phyloP scores from a whole-genome alignment of 225 moss, liverwort and hornwort species.

The Pseudoscleropodium purum region DNA sequence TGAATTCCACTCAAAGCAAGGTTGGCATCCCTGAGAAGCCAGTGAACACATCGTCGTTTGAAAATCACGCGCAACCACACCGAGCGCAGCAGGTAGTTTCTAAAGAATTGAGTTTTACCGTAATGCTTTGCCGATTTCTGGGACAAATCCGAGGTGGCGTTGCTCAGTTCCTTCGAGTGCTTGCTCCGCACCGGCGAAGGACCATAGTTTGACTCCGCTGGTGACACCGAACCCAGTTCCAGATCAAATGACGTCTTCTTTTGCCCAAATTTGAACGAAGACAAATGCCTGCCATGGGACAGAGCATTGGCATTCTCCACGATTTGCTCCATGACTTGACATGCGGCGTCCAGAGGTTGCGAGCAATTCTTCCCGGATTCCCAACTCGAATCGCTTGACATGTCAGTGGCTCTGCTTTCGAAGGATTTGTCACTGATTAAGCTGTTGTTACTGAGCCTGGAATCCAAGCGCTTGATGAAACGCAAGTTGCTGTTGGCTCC shows the following conservation, averaged over 20 bases:
- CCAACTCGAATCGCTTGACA: constrained; percentile 32
- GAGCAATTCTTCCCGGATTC: constrained; percentile 32
- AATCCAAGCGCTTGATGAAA: constrained; percentile 38
- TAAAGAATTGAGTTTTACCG: constrained; percentile 23
- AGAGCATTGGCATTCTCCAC: constrained; percentile 42
- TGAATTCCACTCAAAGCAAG: constrained; percentile 19
- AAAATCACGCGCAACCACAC: constrained; percentile 15
- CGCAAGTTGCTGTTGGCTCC: constrained; percentile 19
- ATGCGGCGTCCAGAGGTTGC: constrained; percentile 13
- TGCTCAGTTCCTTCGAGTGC: constrained; percentile 19
- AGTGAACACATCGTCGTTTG: constrained; percentile 1
- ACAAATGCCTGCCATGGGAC: constrained; percentile 33
- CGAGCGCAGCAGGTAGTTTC: not conserved
- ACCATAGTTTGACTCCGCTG: constrained; percentile 5
- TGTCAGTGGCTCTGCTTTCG: constrained; percentile 23
- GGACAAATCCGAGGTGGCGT: constrained; percentile 29
- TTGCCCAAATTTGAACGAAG: constrained; percentile 57
- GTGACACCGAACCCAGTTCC: constrained; percentile 19
- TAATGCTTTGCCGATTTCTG: constrained; percentile 30
- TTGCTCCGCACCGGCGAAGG: constrained; percentile 5
- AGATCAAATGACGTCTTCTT: constrained; percentile 24
- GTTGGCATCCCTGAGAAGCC: constrained; percentile 10
- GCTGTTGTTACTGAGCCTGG: constrained; percentile 43
- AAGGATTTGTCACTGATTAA: constrained; percentile 41
- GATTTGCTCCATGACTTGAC: constrained; percentile 50